phyloP scores from a whole-genome alignment of 2,329 filamentous ascomycete species.

The Hortaea werneckii region DNA sequence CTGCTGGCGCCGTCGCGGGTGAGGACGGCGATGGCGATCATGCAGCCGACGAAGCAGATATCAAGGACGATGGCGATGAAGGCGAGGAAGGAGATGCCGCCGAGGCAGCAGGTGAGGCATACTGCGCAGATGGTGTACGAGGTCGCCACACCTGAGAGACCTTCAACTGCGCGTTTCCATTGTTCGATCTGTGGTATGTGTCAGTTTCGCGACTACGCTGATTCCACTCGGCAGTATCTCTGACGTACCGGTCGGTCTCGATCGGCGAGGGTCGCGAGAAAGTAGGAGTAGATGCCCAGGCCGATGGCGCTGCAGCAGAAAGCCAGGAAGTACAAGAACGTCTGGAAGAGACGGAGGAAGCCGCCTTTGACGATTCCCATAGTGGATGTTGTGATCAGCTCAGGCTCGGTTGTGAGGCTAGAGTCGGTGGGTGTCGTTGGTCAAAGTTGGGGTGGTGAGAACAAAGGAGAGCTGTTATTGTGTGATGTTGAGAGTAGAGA shows the following conservation, averaged over 20 bases:
- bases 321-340: constrained; percentile 62
- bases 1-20: constrained; percentile 57
- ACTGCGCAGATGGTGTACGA: constrained; percentile 67
- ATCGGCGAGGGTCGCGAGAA: constrained; percentile 61
- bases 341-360: constrained; percentile 57
- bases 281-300: constrained; percentile 54
- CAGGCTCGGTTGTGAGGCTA: no score
- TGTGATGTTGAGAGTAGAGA: no score
- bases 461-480: no score
- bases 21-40: constrained; percentile 71
- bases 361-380: constrained; percentile 39
- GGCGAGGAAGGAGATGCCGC: constrained; percentile 63
- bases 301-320: constrained; percentile 64
- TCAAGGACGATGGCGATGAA: constrained; percentile 67
- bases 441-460: no score
- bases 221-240: background rate
- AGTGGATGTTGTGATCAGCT: background rate
- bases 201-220: background rate
- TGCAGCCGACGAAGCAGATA: constrained; percentile 61
- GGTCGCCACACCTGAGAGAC: constrained; percentile 63
- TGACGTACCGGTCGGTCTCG: constrained; percentile 40
- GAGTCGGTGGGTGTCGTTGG: no score
- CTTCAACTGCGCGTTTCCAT: constrained; percentile 49
- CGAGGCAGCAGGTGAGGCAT: constrained; percentile 67
- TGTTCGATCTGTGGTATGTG: constrained; percentile 41